Evolutionary conservation across 106 monocot species (phyloP).

Genomic region (Narthecium ossifragum): DNA sequence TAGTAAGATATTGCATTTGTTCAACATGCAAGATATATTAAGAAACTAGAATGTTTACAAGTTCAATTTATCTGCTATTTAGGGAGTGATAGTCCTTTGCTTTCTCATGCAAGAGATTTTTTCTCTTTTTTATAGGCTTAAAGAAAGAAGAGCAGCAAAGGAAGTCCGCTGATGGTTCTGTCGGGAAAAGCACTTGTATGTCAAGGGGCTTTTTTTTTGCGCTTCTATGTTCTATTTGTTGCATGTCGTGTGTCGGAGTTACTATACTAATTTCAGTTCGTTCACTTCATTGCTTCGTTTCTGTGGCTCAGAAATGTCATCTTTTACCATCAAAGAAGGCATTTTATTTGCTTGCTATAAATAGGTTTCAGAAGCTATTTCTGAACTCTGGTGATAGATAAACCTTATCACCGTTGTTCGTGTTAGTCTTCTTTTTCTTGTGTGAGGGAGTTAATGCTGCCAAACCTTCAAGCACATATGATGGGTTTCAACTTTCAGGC

Average conservation of each 20-base stretch:
- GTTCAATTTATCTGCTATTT: background rate
- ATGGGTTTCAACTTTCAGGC: too few relatives aligned
- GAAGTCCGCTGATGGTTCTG: constrained; percentile 18
- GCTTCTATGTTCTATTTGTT: background rate
- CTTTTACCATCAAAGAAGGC: background rate
- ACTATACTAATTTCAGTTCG: background rate
- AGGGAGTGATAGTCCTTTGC: background rate
- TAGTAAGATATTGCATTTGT: background rate
- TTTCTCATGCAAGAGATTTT: too few relatives aligned
- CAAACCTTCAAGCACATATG: too few relatives aligned
- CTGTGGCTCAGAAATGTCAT: background rate
- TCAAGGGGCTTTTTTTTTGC: background rate
- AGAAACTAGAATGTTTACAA: too few relatives aligned
- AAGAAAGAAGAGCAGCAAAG: constrained; percentile 90
- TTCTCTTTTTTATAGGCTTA: constrained; percentile 37
- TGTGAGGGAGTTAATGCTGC: too few relatives aligned
- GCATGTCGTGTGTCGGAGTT: background rate
- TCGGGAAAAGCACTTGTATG: constrained; percentile 36
- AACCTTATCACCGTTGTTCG: too few relatives aligned
- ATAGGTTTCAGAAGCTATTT: too few relatives aligned
- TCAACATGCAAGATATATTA: background rate
- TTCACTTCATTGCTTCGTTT: background rate
- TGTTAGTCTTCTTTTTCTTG: too few relatives aligned
- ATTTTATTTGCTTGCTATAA: background rate
- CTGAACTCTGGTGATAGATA: too few relatives aligned